Base-by-base conservation (phyloP, 192 early-diverging fungal species). In the Rhizophagus clarus region DNA sequence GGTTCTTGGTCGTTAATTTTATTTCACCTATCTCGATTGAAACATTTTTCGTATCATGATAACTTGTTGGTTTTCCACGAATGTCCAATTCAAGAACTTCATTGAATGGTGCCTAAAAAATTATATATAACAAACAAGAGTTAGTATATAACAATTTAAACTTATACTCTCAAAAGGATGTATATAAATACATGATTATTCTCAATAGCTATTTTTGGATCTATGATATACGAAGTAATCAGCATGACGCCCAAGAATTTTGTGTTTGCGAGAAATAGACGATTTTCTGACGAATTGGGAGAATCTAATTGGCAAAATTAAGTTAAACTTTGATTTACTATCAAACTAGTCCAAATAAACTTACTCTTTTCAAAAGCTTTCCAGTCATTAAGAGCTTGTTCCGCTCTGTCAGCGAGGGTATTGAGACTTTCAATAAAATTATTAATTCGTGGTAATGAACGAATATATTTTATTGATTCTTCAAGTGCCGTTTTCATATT, bases 271-370 rank as follows among this genome's bases (percentile, higher is more conserved):
- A 73, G 49, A 56, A 6, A 73, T 73, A 73, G 22, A 73, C 47
- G 71, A 51, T 73, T 73, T 1, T 73, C 12, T 20, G 47, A 40
- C 37, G 6, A 51, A 11, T n/a, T 14, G 10, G 40, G 2, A 51
- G 47, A 47, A 3, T 12, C 40, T 73, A 51, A 73, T 73, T 73
- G 66, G 32, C 11, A 32, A 68, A 42, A 51, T 73, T 51, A 51
- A 73, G 71, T 51, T 73, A 73, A 42, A 73, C 51, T 73, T 73
- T 73, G 34, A 47, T 47, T 73, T 73, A 47, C 42, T 51, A 28
- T 47, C 34, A 73, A 73, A 73, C 42, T 42, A 47, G 40, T 26
- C 42, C 51, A 73, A 73, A 22, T 42, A 73, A 73, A 47, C 49
- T 51, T 73, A 73, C 71, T 67, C 64, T 26, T 47, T 73, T 73